These are phyloP conservation scores for Ophiocordyceps camponoti-leonardi DNA, from an alignment of 2,329 filamentous ascomycete species.

Conservation along the genomic window DNA sequence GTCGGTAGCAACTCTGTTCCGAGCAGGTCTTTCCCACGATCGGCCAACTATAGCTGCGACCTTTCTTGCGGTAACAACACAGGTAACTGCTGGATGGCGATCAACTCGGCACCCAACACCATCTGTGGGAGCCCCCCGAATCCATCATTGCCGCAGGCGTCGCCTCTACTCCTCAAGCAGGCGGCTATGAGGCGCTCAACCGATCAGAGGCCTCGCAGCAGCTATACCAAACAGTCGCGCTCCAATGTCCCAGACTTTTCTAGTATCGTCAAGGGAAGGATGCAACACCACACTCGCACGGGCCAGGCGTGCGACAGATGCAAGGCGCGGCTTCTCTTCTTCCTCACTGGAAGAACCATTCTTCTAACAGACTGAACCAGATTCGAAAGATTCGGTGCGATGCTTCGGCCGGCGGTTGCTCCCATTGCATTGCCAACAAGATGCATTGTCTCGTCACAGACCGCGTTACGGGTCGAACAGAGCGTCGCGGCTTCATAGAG, in stretches of 20 bases:
- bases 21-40: neutral
- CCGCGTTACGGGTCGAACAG: conserved; percentile 67
- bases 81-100: neutral
- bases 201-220: too few relatives aligned
- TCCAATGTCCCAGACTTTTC: conserved; percentile 36
- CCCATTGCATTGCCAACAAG: conserved; percentile 60
- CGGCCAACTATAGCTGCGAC: neutral
- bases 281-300: conserved; percentile 43
- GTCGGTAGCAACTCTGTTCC: neutral
- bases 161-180: too few relatives aligned
- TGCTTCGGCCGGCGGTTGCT: conserved; percentile 62
- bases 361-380: conserved; percentile 19
- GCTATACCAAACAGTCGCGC: conserved; percentile 32
- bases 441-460: conserved; percentile 74
- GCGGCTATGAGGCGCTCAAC: too few relatives aligned
- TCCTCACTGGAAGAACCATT: neutral
- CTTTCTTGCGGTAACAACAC: neutral
- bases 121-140: too few relatives aligned
- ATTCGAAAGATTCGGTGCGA: conserved; percentile 81
- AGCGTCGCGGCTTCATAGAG: conserved; percentile 61
- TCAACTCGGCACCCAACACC: neutral
- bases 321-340: conserved; percentile 39
- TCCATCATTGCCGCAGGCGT: too few relatives aligned
- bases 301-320: conserved; percentile 81
- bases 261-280: conserved; percentile 34